These are phyloP conservation scores for Litsea cubeba DNA, from an alignment of 164 flowering plant genomes.

Conservation along the genomic window DNA sequence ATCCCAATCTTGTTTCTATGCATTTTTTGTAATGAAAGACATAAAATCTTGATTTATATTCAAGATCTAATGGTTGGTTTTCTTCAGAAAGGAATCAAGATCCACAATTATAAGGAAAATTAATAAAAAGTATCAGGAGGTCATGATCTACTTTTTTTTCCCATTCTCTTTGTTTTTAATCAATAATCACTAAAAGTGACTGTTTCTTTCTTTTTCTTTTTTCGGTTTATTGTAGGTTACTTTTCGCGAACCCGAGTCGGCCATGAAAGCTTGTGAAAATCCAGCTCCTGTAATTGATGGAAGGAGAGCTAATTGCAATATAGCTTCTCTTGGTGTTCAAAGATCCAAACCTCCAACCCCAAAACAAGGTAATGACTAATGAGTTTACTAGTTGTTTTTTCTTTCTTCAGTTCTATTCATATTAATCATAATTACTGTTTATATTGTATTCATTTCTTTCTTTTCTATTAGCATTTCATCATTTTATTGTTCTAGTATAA, in stretches of 20 bases:
- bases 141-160: neutral
- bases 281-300: conserved; percentile 94
- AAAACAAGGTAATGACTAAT: conserved; percentile 50
- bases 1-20: neutral
- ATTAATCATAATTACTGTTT: neutral
- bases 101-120: neutral
- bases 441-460: too few relatives aligned
- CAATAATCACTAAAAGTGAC: neutral
- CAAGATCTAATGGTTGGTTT: conserved; percentile 8
- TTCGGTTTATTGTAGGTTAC: conserved; percentile 49
- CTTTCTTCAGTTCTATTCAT: neutral
- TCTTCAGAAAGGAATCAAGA: conserved; percentile 3
- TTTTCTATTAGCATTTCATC: too few relatives aligned
- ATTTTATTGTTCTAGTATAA: too few relatives aligned
- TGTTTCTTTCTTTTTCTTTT: neutral
- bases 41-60: neutral
- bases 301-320: conserved; percentile 92
- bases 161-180: neutral
- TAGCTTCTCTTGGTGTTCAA: conserved; percentile 88
- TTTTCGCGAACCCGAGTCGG: conserved; percentile 78
- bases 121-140: conserved; percentile 5
- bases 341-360: conserved; percentile 89
- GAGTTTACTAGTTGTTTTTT: neutral
- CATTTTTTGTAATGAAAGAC: neutral
- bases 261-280: conserved; percentile 89